Base-by-base conservation (phyloP, 345 rosid species). In the Syzygium jambos region DNA sequence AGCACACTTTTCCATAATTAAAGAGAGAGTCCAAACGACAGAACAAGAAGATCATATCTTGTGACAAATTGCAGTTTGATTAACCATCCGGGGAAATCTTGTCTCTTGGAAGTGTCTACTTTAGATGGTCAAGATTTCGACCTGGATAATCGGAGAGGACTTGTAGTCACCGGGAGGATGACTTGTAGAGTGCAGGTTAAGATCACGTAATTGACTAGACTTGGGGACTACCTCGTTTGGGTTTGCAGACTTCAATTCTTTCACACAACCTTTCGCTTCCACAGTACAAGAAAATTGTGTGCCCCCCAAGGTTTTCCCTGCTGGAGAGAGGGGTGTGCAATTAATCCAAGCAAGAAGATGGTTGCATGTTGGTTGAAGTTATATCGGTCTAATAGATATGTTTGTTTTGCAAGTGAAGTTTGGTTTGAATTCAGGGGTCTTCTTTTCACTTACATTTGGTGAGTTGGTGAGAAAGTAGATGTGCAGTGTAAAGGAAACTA, bases 361-460 rank as follows among this genome's bases (percentile, higher is more conserved):
- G 88, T 86, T 85, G 82, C 88, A 83, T 25, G 92, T 90, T 88
- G 85, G 91, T 88, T 90, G 91, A 59, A 85, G 87, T 65, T 85
- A 87, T 80, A 85, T 49, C 86, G 68, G 49, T 30, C 59, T 73
- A 51, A 59, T 91, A 89, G 89, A 59, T 51, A 22, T 86, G 87
- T 88, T 92, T 93, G 92, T 84, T 88, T 90, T 93, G 93, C 87
- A 92, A 90, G 93, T 87, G 91, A 93, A 89, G 96, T 93, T 94
- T 93, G 96, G 96, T 93, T 93, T 91, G 95, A 93, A 92, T 90
- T 84, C 87, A 65, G 90, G 84, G 41, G 85, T 61, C 89, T 82
- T 77, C 82, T 77, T 84, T 87, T 89, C 88, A 84, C 83, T 89
- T 90, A 88, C 43, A 59, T 89, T 89, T 77, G 93, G 88, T 91